Conservation (phyloP, 345 rosid species). For the Salix viminalis region DNA sequence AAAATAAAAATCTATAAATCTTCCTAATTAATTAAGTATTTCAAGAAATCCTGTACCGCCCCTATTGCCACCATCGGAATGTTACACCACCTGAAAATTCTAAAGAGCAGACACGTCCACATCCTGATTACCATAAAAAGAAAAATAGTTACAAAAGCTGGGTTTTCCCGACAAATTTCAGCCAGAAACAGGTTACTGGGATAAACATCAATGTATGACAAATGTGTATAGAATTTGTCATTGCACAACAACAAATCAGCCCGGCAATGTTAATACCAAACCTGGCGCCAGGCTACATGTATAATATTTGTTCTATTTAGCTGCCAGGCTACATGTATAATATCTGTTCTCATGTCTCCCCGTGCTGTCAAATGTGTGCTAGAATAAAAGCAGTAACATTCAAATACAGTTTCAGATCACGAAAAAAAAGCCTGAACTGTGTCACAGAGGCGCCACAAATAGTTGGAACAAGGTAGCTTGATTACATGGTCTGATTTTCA, state of each 20-base stretch:
- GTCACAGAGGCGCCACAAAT: neutral
- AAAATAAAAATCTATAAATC: neutral
- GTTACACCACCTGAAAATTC: constrained; percentile 63
- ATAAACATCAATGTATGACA: neutral
- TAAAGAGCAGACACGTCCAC: constrained; percentile 84
- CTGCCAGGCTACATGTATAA: neutral
- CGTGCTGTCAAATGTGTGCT: neutral
- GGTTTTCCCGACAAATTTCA: no score
- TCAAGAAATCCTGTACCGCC: constrained; percentile 43
- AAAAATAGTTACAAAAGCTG: no score
- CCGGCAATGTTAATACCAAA: neutral
- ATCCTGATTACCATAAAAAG: constrained; percentile 41
- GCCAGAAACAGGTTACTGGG: neutral
- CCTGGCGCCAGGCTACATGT: neutral
- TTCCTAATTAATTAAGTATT: neutral
- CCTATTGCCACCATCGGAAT: constrained; percentile 77
- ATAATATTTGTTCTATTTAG: neutral
- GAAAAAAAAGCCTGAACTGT: neutral
- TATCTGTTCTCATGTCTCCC: neutral
- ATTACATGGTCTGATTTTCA: neutral
- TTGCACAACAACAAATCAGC: neutral
- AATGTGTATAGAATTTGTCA: neutral
- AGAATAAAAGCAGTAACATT: neutral
- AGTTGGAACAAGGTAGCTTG: neutral
- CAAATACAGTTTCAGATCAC: neutral